Evolutionary conservation across 1,139 yeast species (phyloP), one percentile per base, ranked within the genome.

Genomic region (Meyerozyma athensensis): DNA sequence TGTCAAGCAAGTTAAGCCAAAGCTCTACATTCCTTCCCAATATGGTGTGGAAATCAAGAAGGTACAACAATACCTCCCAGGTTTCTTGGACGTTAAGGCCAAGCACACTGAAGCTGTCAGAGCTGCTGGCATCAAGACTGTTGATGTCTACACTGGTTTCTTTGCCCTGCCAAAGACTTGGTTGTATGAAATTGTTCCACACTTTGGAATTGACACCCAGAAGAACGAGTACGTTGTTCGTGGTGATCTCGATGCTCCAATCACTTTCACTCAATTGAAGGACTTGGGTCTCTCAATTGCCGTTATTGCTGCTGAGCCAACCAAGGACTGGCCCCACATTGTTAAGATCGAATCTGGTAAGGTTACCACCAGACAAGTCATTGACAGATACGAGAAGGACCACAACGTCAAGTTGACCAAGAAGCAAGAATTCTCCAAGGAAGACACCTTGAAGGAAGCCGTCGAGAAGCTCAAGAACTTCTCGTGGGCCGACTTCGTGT

Each of bases 1-100:
- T 5, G 66, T 72, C 3, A 50, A 52, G 6, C 52, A 51, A 13
- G 68, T 70, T 30, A 68, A 65, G 48, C 78, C 79, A 33, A 72
- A 74, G 52, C 49, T 79, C 24, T 79, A 69, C 56, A 68, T 80
- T 40, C 83, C 86, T 26, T 74, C 85, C 4, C 85, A 79, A 50
- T 80, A 74, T 48, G 86, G 86, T 34, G 51, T 62, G 30, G 77
- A 77, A 36, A 43, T 65, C 26, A 52, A 54, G 20, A 48, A 53
- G 13, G 54, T 52, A 13, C 43, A 46, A 7, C 46, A 44, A 20
- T 41, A 47, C 38, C 53, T 63, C 20, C 68, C 69, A 4, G 67
- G 65, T 1, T 61, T 66, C 46, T 51, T 75, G 22, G 47, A 39
- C 1, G 14, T 44, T 19, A 80, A 80, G 57, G 36, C 52, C 1